phyloP scores from a whole-genome alignment of 768 basidiomycete species.

The Antrodiella citrinella region DNA sequence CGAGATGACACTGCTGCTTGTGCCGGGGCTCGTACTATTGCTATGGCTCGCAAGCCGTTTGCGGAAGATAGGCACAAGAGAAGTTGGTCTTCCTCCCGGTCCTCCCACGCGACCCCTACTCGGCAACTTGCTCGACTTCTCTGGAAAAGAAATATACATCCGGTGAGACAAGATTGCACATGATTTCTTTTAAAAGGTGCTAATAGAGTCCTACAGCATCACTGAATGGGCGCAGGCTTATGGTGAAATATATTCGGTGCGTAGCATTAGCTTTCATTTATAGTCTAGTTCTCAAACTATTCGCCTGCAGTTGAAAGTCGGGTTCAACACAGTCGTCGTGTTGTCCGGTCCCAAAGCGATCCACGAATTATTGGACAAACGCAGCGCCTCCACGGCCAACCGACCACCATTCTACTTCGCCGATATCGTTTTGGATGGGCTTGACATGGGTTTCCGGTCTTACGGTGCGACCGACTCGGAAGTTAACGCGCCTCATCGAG shows the following conservation, averaged over 20 bases:
- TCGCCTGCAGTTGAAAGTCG: neutral
- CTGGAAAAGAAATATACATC: neutral
- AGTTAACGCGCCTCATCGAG: no score
- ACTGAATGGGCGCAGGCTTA: conserved; percentile 22
- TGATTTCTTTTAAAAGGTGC: no score
- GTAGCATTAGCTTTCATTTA: no score
- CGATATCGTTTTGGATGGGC: conserved; percentile 13
- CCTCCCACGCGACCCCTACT: conserved; percentile 17
- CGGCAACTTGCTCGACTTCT: conserved; percentile 16
- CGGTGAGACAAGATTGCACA: neutral
- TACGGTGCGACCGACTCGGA: no score
- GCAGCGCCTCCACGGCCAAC: conserved; percentile 17
- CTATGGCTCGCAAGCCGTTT: neutral
- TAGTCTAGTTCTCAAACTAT: no score
- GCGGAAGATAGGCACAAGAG: conserved; percentile 2
- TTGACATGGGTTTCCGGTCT: conserved; percentile 2
- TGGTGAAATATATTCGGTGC: conserved; percentile 22
- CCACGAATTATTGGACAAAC: conserved; percentile 23
- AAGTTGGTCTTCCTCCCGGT: conserved; percentile 16
- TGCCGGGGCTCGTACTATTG: no score
- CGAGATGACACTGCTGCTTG: no score
- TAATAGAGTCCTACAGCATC: conserved; percentile 14
- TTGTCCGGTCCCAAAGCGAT: conserved; percentile 16
- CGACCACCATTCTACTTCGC: conserved; percentile 18
- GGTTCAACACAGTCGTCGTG: conserved; percentile 11